Evolutionary conservation across 176 grass and related monocot genomes (phyloP), one percentile per base, ranked within the genome.

Genomic region (Calamus simplicifolius): DNA sequence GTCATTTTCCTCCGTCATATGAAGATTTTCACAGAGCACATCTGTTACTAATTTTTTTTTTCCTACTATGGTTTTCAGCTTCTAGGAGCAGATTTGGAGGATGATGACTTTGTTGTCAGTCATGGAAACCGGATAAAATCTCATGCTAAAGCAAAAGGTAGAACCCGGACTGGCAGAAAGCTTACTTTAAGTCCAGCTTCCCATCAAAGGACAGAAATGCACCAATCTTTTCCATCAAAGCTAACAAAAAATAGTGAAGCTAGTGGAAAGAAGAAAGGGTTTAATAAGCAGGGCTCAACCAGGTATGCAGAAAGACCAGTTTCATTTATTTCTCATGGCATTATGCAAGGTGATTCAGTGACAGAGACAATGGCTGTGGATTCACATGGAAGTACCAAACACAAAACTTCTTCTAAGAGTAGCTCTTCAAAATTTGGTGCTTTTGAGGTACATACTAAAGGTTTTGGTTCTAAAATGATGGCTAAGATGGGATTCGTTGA

Each of bases 391-490:
- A 67, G 43, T 51, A 54, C 43, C 23, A 79, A 61, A 30, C 52
- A 10, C 53, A 65, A 73, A 10, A 82, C 67, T 54, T 29, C 60
- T 65, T 66, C 59, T 17, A 61, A 63, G 63, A 78, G 30, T 65
- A 59, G 63, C 51, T 55, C 77, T 19, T 63, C 31, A 6, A 64
- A 86, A 48, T 43, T 89, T 18, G 86, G 86, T 27, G 77, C 75
- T 8, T 97, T 97, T 57, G 92, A 97, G 77, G 63, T 77, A 62
- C 92, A 97, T 30, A 97, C 87, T 18, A 97, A 57, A 66, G 87
- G 87, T 43, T 97, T 97, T 74, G 92, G 92, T 43, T 97, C 83
- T 3, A 97, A 80, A 75, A 90, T 97, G 92, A 85, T 97, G 86
- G 87, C 83, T 4, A 97, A 97, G 69, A 90, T 97, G 92, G 92